phyloP scores from a whole-genome alignment of 495 filamentous ascomycete species.

The Hyaloscypha bicolor region DNA sequence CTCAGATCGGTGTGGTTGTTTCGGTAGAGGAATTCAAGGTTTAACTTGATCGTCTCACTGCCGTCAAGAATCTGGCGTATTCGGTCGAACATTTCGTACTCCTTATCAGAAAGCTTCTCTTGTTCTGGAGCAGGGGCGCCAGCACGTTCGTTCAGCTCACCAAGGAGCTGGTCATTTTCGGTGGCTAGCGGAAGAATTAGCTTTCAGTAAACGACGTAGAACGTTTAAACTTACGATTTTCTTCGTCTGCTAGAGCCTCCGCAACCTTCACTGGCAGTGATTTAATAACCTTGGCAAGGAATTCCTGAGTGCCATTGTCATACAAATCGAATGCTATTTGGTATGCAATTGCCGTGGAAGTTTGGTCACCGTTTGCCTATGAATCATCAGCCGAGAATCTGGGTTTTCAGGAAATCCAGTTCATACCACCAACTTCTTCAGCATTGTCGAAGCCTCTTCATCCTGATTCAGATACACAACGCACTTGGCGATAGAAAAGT shows the following conservation, averaged over 20 bases:
- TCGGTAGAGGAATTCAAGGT: conserved; percentile 93
- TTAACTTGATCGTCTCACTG: conserved; percentile 88
- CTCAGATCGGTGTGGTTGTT: conserved; percentile 82
- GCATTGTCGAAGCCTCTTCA: conserved; percentile 84
- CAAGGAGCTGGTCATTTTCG: conserved; percentile 56
- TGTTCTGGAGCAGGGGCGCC: conserved; percentile 18
- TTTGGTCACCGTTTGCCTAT: conserved; percentile 66
- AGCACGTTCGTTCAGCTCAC: conserved; percentile 41
- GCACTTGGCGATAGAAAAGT: conserved; percentile 97
- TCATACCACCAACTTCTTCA: conserved; percentile 69
- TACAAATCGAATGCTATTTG: conserved; percentile 98
- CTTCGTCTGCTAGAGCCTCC: conserved; percentile 49
- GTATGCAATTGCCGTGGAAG: conserved; percentile 83
- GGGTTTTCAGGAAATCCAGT: conserved; percentile 16
- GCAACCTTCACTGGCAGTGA: conserved; percentile 68
- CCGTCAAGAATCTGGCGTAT: conserved; percentile 88
- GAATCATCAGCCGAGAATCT: conserved; percentile 15
- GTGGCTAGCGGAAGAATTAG: conserved; percentile 36
- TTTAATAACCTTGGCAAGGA: conserved; percentile 85
- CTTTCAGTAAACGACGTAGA: background rate
- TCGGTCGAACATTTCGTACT: conserved; percentile 67
- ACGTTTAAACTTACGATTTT: conserved; percentile 38
- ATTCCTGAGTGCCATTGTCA: conserved; percentile 97
- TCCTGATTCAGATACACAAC: conserved; percentile 95
- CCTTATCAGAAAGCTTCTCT: conserved; percentile 47